Evolutionary conservation across 768 basidiomycete species (phyloP), one percentile per base, ranked within the genome.

Genomic region (Paxillus involutus): DNA sequence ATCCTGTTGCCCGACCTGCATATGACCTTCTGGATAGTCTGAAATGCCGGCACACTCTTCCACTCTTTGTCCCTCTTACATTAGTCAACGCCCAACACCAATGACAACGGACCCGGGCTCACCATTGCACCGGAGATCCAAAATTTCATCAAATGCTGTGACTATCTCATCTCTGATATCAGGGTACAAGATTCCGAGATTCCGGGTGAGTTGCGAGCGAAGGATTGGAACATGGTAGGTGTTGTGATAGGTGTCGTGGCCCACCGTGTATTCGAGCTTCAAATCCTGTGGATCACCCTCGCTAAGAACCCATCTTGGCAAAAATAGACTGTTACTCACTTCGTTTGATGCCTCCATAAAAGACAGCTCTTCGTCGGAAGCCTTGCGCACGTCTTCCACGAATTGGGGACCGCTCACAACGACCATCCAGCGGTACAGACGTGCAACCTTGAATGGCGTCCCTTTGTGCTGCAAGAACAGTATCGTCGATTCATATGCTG

Each of bases 141-240:
- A 66, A 19, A 68, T 56, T 3, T 77, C 77, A 3, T 62, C 59
- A 47, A 81, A 77, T 0, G 80, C 67, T 0, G 63, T 50, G 1
- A 63, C 48, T 12, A 82, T 66, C 60, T 85, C 83, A 16, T 80
- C 73, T 12, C 69, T 70, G 16, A 83, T 59, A 19, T 73, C 71
- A 1, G 74, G 69, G 54, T 79, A 77, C 4, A 75, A 53, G 1
- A 44, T 49, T 1, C 61, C 65, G 6, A 83, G 67, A 39, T 75
- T 76, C 12, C 78, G 71, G 21, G 71, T 72, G 9, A 77, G 60
- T 6, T 59, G 57, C 4, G 58, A 49, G 17, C 62, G 68, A 24
- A 77, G 37, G 30, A 71, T 47, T 2, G 35, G 19, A 10, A 65
- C 35, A 40, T 75, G 75, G 49, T 71, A 71, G 2, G 42, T 41